A percentile compares a stretch with the other conserved stretches of the same genome.
Evolutionary conservation across 1,284 basidiomycete species (phyloP).

Genomic region (Anthracocystis walkeri): DNA sequence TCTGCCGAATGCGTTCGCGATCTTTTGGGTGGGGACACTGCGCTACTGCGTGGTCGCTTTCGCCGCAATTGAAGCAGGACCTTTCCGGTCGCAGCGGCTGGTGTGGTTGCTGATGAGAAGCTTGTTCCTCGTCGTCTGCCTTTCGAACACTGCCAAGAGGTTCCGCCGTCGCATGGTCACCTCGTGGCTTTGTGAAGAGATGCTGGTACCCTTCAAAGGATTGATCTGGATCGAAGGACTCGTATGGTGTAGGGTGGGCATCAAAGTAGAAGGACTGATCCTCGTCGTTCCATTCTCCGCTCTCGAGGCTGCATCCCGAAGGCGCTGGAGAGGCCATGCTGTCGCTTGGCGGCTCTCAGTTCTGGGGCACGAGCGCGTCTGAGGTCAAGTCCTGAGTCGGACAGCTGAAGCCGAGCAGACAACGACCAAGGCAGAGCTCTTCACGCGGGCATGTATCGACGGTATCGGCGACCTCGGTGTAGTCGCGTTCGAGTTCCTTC

Average conservation of each 20-base stretch:
- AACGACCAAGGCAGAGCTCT: constrained; percentile 39
- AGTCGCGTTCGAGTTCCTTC: constrained; percentile 47
- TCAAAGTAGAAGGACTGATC: constrained; percentile 33
- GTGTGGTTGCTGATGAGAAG: not conserved
- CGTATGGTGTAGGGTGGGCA: constrained; percentile 26
- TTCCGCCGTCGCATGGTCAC: not conserved
- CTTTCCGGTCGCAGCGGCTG: constrained; percentile 1
- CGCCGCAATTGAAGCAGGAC: constrained; percentile 37
- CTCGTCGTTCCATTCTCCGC: constrained; percentile 35
- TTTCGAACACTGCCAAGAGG: not conserved
- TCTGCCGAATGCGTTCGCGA: constrained; percentile 27
- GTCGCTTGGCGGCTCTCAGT: not conserved
- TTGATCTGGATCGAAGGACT: constrained; percentile 38
- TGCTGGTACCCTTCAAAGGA: constrained; percentile 35
- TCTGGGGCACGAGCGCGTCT: not conserved
- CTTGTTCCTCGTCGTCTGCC: not conserved
- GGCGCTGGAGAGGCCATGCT: constrained; percentile 21
- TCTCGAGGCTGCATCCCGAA: constrained; percentile 25
- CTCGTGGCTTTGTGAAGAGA: constrained; percentile 14
- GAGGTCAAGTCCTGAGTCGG: constrained; percentile 18
- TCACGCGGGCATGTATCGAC: constrained; percentile 33
- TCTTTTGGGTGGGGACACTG: constrained; percentile 21
- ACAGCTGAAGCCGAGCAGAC: constrained; percentile 30
- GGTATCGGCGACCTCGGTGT: constrained; percentile 24
- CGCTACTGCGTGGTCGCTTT: constrained; percentile 19